phyloP scores from a whole-genome alignment of 768 basidiomycete species.

The Pulveroboletus ravenelii region DNA sequence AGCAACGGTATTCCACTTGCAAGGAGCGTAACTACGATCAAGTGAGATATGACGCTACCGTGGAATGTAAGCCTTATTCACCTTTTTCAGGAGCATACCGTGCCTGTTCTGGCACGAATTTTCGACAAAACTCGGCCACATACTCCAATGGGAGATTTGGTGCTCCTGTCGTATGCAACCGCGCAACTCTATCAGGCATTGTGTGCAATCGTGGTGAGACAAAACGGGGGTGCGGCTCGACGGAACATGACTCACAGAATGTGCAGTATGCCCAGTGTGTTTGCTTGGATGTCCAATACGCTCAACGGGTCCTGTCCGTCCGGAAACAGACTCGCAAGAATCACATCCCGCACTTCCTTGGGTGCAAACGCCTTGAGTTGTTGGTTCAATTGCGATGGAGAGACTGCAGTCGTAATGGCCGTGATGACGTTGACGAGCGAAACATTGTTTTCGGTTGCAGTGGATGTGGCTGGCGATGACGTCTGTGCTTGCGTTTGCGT shows the following conservation, averaged over 20 bases:
- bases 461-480: conserved; percentile 1
- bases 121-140: conserved; percentile 54
- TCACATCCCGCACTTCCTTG: conserved; percentile 54
- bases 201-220: not conserved
- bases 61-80: conserved; percentile 21
- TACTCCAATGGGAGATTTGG: conserved; percentile 38
- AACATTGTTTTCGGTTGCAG: conserved; percentile 3
- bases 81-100: conserved; percentile 67
- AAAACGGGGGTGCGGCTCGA: not conserved
- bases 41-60: conserved; percentile 1
- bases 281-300: conserved; percentile 47
- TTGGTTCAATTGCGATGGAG: conserved; percentile 36
- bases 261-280: conserved; percentile 65
- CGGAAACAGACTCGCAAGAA: conserved; percentile 49
- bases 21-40: conserved; percentile 52
- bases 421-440: conserved; percentile 40
- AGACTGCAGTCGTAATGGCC: conserved; percentile 44
- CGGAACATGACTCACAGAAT: conserved; percentile 54
- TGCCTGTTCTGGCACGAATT: conserved; percentile 61
- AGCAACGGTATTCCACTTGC: conserved; percentile 58
- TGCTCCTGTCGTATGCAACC: conserved; percentile 40
- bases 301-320: conserved; percentile 66
- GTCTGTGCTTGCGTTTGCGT: conserved; percentile 12
- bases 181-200: conserved; percentile 46
- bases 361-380: conserved; percentile 43